Percentiles rank a stretch among this genome's conserved stretches.
Conservation (phyloP, 495 filamentous ascomycete species). For the Tuber melanosporum region DNA sequence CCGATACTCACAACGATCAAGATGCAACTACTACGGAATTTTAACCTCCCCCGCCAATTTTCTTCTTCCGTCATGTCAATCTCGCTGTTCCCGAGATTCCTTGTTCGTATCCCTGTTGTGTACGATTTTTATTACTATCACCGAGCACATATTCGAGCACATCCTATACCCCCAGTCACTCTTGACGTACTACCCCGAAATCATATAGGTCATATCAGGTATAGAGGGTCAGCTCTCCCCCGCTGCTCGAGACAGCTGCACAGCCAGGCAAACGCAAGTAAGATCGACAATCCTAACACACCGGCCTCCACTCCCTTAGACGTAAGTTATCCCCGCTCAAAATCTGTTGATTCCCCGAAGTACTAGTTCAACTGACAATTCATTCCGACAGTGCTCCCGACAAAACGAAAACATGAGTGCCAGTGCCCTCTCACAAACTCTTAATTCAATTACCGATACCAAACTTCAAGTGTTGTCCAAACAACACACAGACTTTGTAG, state of each 20-base stretch:
- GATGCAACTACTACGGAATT: no score
- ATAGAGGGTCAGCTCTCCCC: not conserved
- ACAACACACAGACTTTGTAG: constrained; percentile 51
- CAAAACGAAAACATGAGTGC: not conserved
- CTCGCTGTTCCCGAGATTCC: no score
- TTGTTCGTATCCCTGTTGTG: no score
- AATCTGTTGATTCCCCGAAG: not conserved
- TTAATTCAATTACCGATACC: constrained; percentile 60
- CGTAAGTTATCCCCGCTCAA: not conserved
- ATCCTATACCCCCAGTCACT: not conserved
- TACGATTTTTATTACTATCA: no score
- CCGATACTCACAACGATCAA: no score
- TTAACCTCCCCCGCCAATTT: no score
- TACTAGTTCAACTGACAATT: not conserved
- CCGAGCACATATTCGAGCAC: no score
- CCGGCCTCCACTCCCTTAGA: not conserved
- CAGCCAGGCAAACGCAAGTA: not conserved
- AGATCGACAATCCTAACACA: not conserved
- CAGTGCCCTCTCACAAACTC: constrained; percentile 53
- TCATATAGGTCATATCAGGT: not conserved
- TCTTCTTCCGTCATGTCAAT: no score
- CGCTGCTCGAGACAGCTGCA: not conserved
- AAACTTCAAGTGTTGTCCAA: constrained; percentile 60
- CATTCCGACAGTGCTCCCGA: not conserved
- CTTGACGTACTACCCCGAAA: not conserved